Percentiles rank a stretch among this genome's conserved stretches.
Evolutionary conservation across 179 eudicot species (phyloP).

Genomic region (Silene vulgaris): DNA sequence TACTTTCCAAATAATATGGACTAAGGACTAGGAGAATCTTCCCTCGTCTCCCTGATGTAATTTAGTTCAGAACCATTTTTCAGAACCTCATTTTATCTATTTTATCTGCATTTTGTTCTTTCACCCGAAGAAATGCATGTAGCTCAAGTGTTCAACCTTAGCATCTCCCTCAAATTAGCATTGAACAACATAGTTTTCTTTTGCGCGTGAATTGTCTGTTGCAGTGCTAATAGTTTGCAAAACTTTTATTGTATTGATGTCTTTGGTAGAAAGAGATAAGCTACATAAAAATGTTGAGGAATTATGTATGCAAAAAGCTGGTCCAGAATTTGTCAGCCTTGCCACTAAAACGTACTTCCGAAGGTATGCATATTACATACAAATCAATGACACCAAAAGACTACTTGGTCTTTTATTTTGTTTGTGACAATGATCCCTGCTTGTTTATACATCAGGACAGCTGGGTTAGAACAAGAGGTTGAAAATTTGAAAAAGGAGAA

Average conservation of each 20-base stretch:
- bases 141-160: background rate
- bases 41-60: too few species aligned
- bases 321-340: slow-evolving; percentile 66
- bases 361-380: slow-evolving; percentile 43
- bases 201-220: slow-evolving; percentile 11
- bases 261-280: slow-evolving; percentile 61
- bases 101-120: background rate
- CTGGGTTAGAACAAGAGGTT: slow-evolving; percentile 92
- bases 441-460: slow-evolving; percentile 60
- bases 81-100: background rate
- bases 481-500: slow-evolving; percentile 65
- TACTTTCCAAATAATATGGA: too few species aligned
- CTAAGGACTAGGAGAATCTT: too few species aligned
- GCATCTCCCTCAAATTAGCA: background rate
- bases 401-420: background rate
- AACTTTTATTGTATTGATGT: background rate
- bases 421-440: slow-evolving; percentile 19
- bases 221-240: background rate
- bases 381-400: background rate
- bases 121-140: background rate
- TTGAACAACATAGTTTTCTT: background rate
- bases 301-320: slow-evolving; percentile 89
- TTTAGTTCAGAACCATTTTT: too few species aligned
- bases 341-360: slow-evolving; percentile 86
- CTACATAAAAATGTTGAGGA: slow-evolving; percentile 83